These are phyloP conservation scores for Recurvomyces mirabilis DNA, from an alignment of 495 filamentous ascomycete genomes.

Conservation along the genomic window DNA sequence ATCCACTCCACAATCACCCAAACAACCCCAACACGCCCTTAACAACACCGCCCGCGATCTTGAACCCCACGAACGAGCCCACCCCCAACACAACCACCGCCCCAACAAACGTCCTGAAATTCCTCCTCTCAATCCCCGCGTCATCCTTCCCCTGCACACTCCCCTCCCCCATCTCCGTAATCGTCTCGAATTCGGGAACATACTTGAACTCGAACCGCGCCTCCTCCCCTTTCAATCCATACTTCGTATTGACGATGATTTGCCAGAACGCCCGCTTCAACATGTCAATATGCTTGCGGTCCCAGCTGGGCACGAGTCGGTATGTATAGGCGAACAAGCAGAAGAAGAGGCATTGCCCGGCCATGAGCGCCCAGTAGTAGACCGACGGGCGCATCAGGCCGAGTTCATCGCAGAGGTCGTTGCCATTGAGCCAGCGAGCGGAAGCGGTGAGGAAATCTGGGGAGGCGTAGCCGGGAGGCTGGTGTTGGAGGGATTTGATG, in stretches of 20 bases:
- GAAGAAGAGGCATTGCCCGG: conserved; percentile 59
- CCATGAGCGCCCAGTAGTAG: conserved; percentile 50
- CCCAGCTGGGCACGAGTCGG: conserved; percentile 45
- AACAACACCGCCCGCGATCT: conserved; percentile 11
- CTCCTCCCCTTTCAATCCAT: conserved; percentile 41
- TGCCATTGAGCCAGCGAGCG: conserved; percentile 59
- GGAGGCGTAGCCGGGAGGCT: conserved; percentile 49
- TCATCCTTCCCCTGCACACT: conserved; percentile 18
- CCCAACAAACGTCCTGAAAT: conserved; percentile 27
- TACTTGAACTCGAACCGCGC: conserved; percentile 55
- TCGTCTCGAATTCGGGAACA: conserved; percentile 41
- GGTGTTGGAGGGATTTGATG: conserved; percentile 49
- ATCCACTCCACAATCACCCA: not conserved
- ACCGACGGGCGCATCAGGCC: conserved; percentile 44
- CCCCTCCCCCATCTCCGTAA: conserved; percentile 32
- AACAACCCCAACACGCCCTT: not conserved
- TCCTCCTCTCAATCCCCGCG: conserved; percentile 28
- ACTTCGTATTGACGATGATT: conserved; percentile 44
- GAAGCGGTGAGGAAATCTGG: conserved; percentile 51
- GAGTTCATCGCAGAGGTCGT: conserved; percentile 48
- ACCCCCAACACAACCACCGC: conserved; percentile 24
- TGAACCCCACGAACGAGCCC: conserved; percentile 14
- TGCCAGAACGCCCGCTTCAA: conserved; percentile 44
- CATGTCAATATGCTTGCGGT: conserved; percentile 44
- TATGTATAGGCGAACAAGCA: conserved; percentile 42